Evolutionary conservation across 257 asterid genomes (phyloP).

Genomic region (Perilla frutescens): DNA sequence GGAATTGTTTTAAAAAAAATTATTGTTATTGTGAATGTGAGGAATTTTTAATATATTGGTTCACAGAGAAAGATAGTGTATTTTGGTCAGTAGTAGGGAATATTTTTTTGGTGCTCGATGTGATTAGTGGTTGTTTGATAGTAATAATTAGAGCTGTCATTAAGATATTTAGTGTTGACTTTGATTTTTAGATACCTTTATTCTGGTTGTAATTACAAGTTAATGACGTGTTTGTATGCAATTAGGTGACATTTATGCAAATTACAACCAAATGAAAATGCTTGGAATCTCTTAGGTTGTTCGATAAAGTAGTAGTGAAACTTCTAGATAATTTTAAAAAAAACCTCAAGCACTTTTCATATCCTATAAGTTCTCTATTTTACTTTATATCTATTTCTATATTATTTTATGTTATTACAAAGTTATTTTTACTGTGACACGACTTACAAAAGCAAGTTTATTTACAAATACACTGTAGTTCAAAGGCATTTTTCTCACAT

Average conservation of each 20-base stretch:
- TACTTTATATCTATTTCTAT: background rate
- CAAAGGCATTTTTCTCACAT: too few species aligned
- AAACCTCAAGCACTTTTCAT: background rate
- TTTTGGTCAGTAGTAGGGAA: conserved; percentile 39
- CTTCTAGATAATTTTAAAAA: background rate
- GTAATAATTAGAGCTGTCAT: conserved; percentile 34
- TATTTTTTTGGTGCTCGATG: conserved; percentile 63
- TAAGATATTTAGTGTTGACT: conserved; percentile 45
- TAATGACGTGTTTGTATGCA: conserved; percentile 31
- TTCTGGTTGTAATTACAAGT: conserved; percentile 38
- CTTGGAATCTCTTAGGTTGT: conserved; percentile 40
- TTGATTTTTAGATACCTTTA: conserved; percentile 42
- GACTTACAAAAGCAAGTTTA: too few species aligned
- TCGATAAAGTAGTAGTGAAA: conserved; percentile 17
- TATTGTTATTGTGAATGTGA: conserved; percentile 26
- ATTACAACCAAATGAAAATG: conserved; percentile 25
- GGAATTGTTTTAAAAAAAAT: background rate
- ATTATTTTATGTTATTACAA: background rate
- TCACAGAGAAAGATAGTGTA: conserved; percentile 27
- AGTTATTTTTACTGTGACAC: background rate
- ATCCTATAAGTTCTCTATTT: background rate
- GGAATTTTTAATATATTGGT: conserved; percentile 25
- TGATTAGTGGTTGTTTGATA: conserved; percentile 49
- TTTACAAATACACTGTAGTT: too few species aligned
- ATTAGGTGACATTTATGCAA: conserved; percentile 39